These are phyloP conservation scores for Ascoidea asiatica DNA, from an alignment of 805 yeast genomes.

Conservation along the genomic window DNA sequence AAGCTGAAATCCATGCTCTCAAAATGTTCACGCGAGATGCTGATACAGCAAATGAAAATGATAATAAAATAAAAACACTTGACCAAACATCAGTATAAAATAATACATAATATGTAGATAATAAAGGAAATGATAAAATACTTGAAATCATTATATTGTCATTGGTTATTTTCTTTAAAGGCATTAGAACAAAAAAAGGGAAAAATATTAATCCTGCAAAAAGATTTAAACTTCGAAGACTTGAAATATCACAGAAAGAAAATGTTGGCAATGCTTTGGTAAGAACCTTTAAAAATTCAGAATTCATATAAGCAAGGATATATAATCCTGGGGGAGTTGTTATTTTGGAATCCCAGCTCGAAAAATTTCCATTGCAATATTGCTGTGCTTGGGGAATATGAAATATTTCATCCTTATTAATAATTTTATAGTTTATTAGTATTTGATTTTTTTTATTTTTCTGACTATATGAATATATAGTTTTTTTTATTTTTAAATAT, in stretches of 20 bases:
- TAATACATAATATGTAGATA: slow-evolving; percentile 59
- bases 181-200: slow-evolving; percentile 32
- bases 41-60: slow-evolving; percentile 34
- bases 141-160: slow-evolving; percentile 28
- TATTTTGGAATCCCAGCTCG: slow-evolving; percentile 75
- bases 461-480: no score
- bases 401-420: slow-evolving; percentile 76
- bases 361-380: slow-evolving; percentile 48
- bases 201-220: slow-evolving; percentile 47
- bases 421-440: no score
- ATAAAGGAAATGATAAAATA: slow-evolving; percentile 49
- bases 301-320: slow-evolving; percentile 25
- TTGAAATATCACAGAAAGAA: slow-evolving; percentile 19
- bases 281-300: slow-evolving; percentile 14
- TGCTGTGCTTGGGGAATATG: slow-evolving; percentile 70
- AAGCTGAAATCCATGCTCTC: slow-evolving; percentile 40
- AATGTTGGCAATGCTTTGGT: slow-evolving; percentile 14
- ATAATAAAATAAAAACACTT: slow-evolving; percentile 46
- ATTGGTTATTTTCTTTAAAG: slow-evolving; percentile 25
- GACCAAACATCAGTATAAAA: slow-evolving; percentile 96
- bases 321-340: slow-evolving; percentile 97
- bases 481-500: no score
- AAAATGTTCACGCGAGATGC: no score
- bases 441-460: no score
- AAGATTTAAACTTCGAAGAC: slow-evolving; percentile 45